Evolutionary conservation across 2,329 filamentous ascomycete species (phyloP).

Genomic region (Leptographium wingfieldii): DNA sequence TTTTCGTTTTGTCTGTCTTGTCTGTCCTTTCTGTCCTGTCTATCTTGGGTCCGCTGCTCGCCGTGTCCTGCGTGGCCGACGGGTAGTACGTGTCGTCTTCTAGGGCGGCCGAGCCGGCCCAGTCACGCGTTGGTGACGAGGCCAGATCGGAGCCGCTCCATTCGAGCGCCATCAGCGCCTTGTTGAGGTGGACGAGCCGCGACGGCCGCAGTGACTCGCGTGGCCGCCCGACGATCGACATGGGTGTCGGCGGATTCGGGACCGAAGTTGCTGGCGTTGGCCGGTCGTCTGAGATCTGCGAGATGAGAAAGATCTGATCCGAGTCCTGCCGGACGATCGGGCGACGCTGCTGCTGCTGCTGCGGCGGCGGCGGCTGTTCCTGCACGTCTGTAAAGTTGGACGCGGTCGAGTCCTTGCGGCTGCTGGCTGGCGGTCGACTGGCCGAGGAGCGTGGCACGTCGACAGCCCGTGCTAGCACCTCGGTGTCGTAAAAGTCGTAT

Average conservation of each 20-base stretch:
- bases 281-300: constrained; percentile 20
- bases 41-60: not conserved
- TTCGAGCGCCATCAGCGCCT: constrained; percentile 7
- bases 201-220: not conserved
- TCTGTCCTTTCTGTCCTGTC: constrained; percentile 13
- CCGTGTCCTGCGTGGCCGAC: constrained; percentile 6
- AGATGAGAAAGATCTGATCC: constrained; percentile 46
- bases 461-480: constrained; percentile 37
- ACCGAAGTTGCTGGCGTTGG: not conserved
- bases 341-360: constrained; percentile 18
- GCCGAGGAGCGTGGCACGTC: constrained; percentile 28
- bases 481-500: constrained; percentile 53
- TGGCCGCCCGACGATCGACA: not conserved
- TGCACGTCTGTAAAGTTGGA: constrained; percentile 16
- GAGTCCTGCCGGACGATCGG: constrained; percentile 37
- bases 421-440: constrained; percentile 21
- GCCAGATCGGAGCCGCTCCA: constrained; percentile 7
- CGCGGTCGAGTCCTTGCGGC: constrained; percentile 14
- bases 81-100: constrained; percentile 7
- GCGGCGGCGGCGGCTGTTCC: constrained; percentile 15
- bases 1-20: constrained; percentile 12
- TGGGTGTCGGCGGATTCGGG: not conserved
- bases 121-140: not conserved
- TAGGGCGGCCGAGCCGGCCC: not conserved
- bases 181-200: constrained; percentile 7